Conservation (phyloP, 164 flowering plant genomes). For the Sedum album region DNA sequence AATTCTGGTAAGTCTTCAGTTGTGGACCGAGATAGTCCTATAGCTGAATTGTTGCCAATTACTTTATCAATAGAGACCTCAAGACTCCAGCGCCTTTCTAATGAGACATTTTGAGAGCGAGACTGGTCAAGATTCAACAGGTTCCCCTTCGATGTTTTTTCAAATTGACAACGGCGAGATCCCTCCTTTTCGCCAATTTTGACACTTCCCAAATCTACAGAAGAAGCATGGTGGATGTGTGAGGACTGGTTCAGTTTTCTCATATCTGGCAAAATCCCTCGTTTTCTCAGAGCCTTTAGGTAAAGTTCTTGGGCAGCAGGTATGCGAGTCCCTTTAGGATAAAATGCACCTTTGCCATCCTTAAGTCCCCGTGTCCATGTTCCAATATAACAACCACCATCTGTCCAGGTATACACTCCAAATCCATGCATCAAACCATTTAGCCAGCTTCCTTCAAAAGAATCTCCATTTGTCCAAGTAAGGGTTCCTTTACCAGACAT, state of each 20-base stretch:
- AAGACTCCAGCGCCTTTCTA: slow-evolving; percentile 95
- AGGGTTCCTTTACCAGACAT: slow-evolving; percentile 93
- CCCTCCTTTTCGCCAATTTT: slow-evolving; percentile 38
- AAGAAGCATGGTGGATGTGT: slow-evolving; percentile 54
- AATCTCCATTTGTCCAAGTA: slow-evolving; percentile 85
- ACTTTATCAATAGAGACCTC: slow-evolving; percentile 87
- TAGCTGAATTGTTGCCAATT: slow-evolving; percentile 49
- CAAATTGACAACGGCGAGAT: slow-evolving; percentile 38
- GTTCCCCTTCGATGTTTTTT: slow-evolving; percentile 46
- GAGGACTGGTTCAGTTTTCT: slow-evolving; percentile 47
- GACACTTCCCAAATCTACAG: slow-evolving; percentile 53
- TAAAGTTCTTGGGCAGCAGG: slow-evolving; percentile 66
- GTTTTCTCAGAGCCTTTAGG: slow-evolving; percentile 67
- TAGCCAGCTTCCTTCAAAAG: slow-evolving; percentile 91
- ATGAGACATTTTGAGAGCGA: slow-evolving; percentile 42
- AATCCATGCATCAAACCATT: slow-evolving; percentile 94
- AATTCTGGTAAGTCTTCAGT: slow-evolving; percentile 28
- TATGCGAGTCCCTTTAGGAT: slow-evolving; percentile 67
- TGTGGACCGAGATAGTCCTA: slow-evolving; percentile 35
- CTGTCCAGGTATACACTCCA: slow-evolving; percentile 86
- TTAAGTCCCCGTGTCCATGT: slow-evolving; percentile 91
- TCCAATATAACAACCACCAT: slow-evolving; percentile 89
- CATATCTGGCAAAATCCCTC: slow-evolving; percentile 77
- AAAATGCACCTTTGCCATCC: slow-evolving; percentile 94
- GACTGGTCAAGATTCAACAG: slow-evolving; percentile 54